Evolutionary conservation across 306 rosid genomes (phyloP).

Genomic region (Medicago ruthenica): DNA sequence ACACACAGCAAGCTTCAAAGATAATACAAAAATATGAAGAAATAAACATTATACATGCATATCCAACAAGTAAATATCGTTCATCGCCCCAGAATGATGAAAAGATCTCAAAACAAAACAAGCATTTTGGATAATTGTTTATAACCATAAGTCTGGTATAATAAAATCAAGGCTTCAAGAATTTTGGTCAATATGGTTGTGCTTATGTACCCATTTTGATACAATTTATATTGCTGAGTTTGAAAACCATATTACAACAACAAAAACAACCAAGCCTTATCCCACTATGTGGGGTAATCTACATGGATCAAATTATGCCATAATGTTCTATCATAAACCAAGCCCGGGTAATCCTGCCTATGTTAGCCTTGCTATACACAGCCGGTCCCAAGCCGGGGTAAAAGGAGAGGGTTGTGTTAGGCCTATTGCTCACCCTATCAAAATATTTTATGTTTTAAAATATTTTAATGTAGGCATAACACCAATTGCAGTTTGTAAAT

Average conservation of each 20-base stretch:
- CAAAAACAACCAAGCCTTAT: too few relatives aligned
- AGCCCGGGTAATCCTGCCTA: too few relatives aligned
- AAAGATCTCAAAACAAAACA: constrained; percentile 20
- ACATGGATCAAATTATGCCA: too few relatives aligned
- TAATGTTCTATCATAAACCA: too few relatives aligned
- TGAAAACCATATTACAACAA: constrained; percentile 7
- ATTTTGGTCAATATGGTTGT: constrained; percentile 13
- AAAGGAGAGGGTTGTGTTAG: too few relatives aligned
- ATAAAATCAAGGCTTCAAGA: constrained; percentile 20
- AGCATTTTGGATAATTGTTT: constrained; percentile 1
- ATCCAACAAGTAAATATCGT: constrained; percentile 23
- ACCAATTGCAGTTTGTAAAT: not conserved
- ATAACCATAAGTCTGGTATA: constrained; percentile 5
- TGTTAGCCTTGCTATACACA: too few relatives aligned
- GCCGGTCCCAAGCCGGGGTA: too few relatives aligned
- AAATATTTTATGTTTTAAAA: too few relatives aligned
- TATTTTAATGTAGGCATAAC: too few relatives aligned
- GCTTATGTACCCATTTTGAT: not conserved
- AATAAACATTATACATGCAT: constrained; percentile 31
- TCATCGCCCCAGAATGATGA: constrained; percentile 22
- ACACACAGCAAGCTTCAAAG: constrained; percentile 25
- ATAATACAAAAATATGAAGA: constrained; percentile 23
- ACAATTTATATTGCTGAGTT: constrained; percentile 8
- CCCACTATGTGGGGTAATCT: too few relatives aligned
- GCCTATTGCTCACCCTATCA: too few relatives aligned